Conservation (phyloP, 2,329 filamentous ascomycete genomes). For the Pezicula radicicola region DNA sequence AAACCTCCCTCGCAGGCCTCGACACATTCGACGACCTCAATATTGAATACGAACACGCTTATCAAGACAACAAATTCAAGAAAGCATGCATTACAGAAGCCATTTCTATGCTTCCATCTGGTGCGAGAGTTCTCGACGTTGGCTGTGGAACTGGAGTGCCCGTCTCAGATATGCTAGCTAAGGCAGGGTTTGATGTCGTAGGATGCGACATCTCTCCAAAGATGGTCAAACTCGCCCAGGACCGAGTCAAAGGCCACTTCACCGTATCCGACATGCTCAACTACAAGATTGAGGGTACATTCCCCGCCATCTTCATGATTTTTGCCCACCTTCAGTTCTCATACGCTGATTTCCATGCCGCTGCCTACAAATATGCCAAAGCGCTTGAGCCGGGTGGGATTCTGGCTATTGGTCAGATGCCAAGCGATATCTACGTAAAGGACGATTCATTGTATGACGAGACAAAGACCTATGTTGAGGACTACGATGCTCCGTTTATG, state of each 20-base stretch:
- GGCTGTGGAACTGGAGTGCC: constrained; percentile 30
- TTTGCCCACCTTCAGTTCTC: constrained; percentile 25
- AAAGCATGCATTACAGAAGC: constrained; percentile 16
- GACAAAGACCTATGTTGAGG: constrained; percentile 18
- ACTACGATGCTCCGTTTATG: constrained; percentile 20
- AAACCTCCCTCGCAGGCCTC: constrained; percentile 16
- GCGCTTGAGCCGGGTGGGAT: constrained; percentile 22
- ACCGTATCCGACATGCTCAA: constrained; percentile 22
- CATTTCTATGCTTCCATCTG: constrained; percentile 10
- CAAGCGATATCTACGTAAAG: constrained; percentile 25
- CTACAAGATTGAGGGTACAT: constrained; percentile 18
- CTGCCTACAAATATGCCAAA: constrained; percentile 18
- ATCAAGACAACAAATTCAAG: constrained; percentile 25
- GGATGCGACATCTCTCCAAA: constrained; percentile 27
- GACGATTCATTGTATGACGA: constrained; percentile 26
- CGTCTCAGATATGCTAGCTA: constrained; percentile 22
- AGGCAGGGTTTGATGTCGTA: constrained; percentile 24
- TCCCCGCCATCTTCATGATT: constrained; percentile 27
- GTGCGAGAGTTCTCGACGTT: constrained; percentile 23
- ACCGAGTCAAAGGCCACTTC: constrained; percentile 16
- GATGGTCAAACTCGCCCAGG: constrained; percentile 25
- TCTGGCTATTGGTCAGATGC: constrained; percentile 25
- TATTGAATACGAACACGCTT: constrained; percentile 27
- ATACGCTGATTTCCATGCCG: constrained; percentile 23
- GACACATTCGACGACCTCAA: constrained; percentile 22